phyloP scores from a whole-genome alignment of 352 stramenopile genomes.

The Globisporangium spiculum region DNA sequence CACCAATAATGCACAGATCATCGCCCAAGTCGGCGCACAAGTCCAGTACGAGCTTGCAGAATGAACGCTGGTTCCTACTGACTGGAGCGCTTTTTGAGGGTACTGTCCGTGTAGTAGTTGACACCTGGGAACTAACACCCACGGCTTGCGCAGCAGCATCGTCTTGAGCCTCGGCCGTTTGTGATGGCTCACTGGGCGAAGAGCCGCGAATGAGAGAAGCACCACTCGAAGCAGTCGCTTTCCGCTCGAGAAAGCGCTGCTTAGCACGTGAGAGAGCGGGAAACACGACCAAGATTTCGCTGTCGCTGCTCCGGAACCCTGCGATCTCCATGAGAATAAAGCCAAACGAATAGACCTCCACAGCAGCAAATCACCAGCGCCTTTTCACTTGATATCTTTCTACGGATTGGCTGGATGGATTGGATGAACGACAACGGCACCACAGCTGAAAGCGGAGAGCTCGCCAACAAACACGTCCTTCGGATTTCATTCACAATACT shows the following conservation, averaged over 20 bases:
- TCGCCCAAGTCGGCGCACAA: slow-evolving; percentile 6
- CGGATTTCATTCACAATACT: no score
- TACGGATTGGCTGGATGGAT: background rate
- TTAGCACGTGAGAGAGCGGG: slow-evolving; percentile 29
- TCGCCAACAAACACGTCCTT: no score
- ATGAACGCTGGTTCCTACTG: background rate
- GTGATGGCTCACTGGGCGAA: background rate
- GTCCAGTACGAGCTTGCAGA: background rate
- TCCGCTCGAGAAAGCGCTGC: slow-evolving; percentile 22
- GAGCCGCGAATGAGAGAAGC: background rate
- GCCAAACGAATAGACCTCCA: background rate
- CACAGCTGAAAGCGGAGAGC: no score
- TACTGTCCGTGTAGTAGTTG: background rate
- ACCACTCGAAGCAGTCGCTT: background rate
- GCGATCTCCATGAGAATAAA: background rate
- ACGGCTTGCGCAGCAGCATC: background rate
- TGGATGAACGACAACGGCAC: no score
- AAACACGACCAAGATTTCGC: slow-evolving; percentile 13
- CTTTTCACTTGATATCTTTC: background rate
- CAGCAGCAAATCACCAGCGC: background rate
- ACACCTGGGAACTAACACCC: background rate
- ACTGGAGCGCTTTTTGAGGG: background rate
- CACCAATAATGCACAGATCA: background rate
- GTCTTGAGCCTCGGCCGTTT: background rate
- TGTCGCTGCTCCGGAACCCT: background rate